Conservation (phyloP, 352 stramenopile species). For the Phytopythium helicoides region DNA sequence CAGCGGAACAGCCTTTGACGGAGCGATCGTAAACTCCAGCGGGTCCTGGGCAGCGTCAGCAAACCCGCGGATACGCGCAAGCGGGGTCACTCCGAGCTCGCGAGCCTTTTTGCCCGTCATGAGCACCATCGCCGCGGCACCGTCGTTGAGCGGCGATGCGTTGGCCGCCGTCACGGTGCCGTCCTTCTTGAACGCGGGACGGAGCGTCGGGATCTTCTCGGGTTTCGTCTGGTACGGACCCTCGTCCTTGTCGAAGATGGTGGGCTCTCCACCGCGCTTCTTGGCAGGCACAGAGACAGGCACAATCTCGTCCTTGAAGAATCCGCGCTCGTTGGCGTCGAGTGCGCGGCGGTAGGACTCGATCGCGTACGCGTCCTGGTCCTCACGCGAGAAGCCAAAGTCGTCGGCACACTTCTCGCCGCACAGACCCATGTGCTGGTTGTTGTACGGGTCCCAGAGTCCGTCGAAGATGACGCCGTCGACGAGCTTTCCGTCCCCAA, state of each 20-base stretch:
- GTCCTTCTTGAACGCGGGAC: constrained; percentile 94
- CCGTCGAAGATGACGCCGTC: constrained; percentile 94
- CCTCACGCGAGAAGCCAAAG: constrained; percentile 91
- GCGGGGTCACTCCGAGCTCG: constrained; percentile 69
- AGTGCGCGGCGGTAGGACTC: constrained; percentile 89
- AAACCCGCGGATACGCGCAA: constrained; percentile 81
- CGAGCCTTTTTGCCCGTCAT: constrained; percentile 92
- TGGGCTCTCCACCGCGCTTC: constrained; percentile 44
- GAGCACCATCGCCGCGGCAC: constrained; percentile 94
- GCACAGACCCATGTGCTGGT: constrained; percentile 95
- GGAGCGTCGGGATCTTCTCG: constrained; percentile 90
- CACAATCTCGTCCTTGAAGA: constrained; percentile 91
- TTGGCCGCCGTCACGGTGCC: constrained; percentile 97
- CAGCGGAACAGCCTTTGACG: constrained; percentile 92
- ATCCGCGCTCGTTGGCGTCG: constrained; percentile 72
- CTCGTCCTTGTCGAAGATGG: constrained; percentile 90
- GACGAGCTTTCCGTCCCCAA: constrained; percentile 91
- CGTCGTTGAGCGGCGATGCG: constrained; percentile 97
- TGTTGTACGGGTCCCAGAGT: constrained; percentile 97
- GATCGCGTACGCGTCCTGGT: constrained; percentile 95
- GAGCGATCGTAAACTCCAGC: constrained; percentile 96
- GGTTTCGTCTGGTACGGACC: constrained; percentile 90
- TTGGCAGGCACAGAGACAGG: constrained; percentile 71
- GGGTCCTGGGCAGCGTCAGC: constrained; percentile 87
- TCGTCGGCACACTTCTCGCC: constrained; percentile 93